Evolutionary conservation across 805 yeast species (phyloP), one percentile per base, ranked within the genome.

Genomic region (Pichia pseudocactophila): DNA sequence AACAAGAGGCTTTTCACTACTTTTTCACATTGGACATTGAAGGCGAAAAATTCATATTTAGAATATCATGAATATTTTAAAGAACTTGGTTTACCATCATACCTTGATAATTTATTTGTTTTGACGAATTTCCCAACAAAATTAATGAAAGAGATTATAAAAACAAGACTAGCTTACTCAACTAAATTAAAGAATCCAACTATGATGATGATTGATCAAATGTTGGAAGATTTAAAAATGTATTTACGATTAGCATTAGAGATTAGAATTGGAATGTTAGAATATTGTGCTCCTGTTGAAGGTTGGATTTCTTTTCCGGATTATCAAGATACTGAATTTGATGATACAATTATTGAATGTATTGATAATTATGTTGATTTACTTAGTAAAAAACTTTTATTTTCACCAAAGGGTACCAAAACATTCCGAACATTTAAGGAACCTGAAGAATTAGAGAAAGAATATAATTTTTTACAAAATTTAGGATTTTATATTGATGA

Each of bases 141-240:
- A 47, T 66, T 92, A 36, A 80, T 88, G 52, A 82, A 80, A 54
- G 96, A 86, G 53, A 74, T 86, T 40, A 81, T 89, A 34, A 71
- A 73, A 30, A 74, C 84, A 34, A 72, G 97, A 50, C 66, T 90
- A 36, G 66, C 71, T 2, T 88, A 85, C 57, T 95, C 97, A 2
- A 70, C 74, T 58, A 82, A 82, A 54, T 63, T 90, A 37, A 76
- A 73, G 40, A 83, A 82, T 53, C 96, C 96, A 2, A 88, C 97
- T 0, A 76, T 89, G 78, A 83, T 87, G 88, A 85, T 87, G 80
- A 85, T 92, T 51, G 98, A 92, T 61, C 96, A 90, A 62, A 82
- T 87, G 73, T 74, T 90, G 47, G 88, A 78, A 36, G 95, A 87
- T 58, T 82, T 90, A 57, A 80, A 80, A 50, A 72, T 80, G 2